Conservation (phyloP, 192 early-diverging fungal species). For the Entomortierella chlamydospora region DNA sequence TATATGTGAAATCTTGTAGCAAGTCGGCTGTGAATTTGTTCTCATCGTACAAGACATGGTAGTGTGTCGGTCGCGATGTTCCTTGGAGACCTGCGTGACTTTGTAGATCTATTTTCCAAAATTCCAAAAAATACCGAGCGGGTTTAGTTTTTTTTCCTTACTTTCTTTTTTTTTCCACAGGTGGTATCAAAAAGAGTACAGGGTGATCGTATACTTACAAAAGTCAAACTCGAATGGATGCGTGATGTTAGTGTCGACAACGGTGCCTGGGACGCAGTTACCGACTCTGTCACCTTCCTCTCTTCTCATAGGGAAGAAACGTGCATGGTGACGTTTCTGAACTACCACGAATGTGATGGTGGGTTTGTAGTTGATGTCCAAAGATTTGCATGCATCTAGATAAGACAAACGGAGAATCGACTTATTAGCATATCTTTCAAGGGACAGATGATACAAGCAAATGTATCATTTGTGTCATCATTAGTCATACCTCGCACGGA, state of each 20-base stretch:
- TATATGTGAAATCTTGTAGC: constrained; percentile 92
- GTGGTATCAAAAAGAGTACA: no score
- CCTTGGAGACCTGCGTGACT: constrained; percentile 94
- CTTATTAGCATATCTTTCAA: no score
- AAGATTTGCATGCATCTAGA: constrained; percentile 61
- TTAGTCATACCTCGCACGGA: constrained; percentile 57
- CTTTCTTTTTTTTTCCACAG: not conserved
- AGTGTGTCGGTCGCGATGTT: constrained; percentile 92
- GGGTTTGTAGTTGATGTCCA: constrained; percentile 81
- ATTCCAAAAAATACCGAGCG: no score
- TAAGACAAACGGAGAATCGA: no score
- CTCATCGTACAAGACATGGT: constrained; percentile 92
- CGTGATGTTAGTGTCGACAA: constrained; percentile 76
- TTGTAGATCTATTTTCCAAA: constrained; percentile 65
- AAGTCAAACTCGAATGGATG: constrained; percentile 92
- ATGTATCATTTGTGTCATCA: no score
- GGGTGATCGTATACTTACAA: constrained; percentile 39
- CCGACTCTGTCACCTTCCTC: constrained; percentile 76
- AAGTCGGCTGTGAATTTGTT: constrained; percentile 81
- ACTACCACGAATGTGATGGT: constrained; percentile 86
- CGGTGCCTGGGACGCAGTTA: constrained; percentile 87
- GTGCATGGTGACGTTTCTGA: constrained; percentile 92
- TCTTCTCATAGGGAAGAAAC: constrained; percentile 81
- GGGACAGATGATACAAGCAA: no score
- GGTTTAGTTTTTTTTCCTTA: no score